phyloP scores from a whole-genome alignment of 352 stramenopile genomes.

The Pythium periplocum region DNA sequence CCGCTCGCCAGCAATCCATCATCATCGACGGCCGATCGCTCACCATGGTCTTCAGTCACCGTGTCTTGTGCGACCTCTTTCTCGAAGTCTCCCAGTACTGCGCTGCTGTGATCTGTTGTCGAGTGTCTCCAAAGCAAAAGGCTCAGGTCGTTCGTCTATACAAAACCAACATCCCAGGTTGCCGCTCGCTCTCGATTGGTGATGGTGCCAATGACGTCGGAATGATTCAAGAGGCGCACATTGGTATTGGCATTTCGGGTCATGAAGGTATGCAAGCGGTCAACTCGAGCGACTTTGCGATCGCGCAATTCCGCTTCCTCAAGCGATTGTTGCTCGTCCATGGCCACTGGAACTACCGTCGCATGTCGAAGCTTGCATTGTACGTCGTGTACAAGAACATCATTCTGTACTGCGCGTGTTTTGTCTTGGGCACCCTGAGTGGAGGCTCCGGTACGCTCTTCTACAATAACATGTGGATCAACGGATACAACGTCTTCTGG shows the following conservation, averaged over 20 bases:
- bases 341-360: conserved; percentile 97
- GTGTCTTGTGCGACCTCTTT: conserved; percentile 69
- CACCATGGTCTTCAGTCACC: conserved; percentile 74
- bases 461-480: conserved; percentile 90
- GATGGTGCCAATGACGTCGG: conserved; percentile 99
- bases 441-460: conserved; percentile 76
- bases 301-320: conserved; percentile 98
- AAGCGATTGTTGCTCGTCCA: conserved; percentile 96
- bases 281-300: conserved; percentile 97
- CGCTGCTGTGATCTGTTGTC: conserved; percentile 86
- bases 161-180: conserved; percentile 79
- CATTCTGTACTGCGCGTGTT: conserved; percentile 74
- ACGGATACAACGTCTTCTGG: conserved; percentile 96
- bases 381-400: conserved; percentile 99
- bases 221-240: conserved; percentile 99
- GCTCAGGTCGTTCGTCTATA: conserved; percentile 85
- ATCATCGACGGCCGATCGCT: conserved; percentile 72
- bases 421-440: conserved; percentile 86
- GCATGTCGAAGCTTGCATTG: conserved; percentile 93
- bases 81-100: conserved; percentile 83
- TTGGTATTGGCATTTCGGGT: conserved; percentile 98
- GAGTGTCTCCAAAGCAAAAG: conserved; percentile 91
- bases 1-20: conserved; percentile 36
- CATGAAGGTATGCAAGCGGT: conserved; percentile 99
- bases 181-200: conserved; percentile 93